Percentiles rank a stretch among this genome's conserved stretches.
Evolutionary conservation across 148 eudicot genomes (phyloP).

Genomic region (Chenopodium quinoa): DNA sequence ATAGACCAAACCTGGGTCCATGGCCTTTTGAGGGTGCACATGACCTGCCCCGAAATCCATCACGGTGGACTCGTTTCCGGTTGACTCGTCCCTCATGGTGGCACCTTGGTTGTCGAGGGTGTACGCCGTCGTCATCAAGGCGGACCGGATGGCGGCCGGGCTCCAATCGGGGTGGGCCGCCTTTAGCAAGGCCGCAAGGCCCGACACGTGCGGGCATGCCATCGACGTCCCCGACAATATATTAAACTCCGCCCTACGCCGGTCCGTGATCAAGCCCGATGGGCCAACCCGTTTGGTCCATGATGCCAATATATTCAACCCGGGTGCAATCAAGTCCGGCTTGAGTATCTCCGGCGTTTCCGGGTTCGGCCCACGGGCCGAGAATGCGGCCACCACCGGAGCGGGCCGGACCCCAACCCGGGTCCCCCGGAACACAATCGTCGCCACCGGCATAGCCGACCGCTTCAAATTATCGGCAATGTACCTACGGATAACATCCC

Average conservation of each 20-base stretch:
- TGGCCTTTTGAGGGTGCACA: slow-evolving; percentile 84
- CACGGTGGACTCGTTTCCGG: slow-evolving; percentile 61
- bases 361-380: slow-evolving; percentile 90
- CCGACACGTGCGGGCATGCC: slow-evolving; percentile 98
- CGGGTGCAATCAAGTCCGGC: slow-evolving; percentile 90
- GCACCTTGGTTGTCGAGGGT: slow-evolving; percentile 48
- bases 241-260: slow-evolving; percentile 69
- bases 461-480: slow-evolving; percentile 28
- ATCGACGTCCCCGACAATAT: slow-evolving; percentile 89
- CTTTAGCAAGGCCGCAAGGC: slow-evolving; percentile 70
- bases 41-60: slow-evolving; percentile 96
- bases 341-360: slow-evolving; percentile 78
- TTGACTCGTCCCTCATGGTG: slow-evolving; percentile 68
- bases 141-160: slow-evolving; percentile 83
- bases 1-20: slow-evolving; percentile 84
- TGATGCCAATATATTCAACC: slow-evolving; percentile 77
- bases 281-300: slow-evolving; percentile 86
- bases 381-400: slow-evolving; percentile 85
- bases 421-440: slow-evolving; percentile 69
- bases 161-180: slow-evolving; percentile 95
- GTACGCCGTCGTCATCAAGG: slow-evolving; percentile 82
- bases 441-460: slow-evolving; percentile 44
- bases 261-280: slow-evolving; percentile 57
- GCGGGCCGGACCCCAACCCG: slow-evolving; percentile 70
- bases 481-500: slow-evolving; percentile 70